Evolutionary conservation across 1,284 basidiomycete genomes (phyloP).

Genomic region (Wolfiporia cocos): DNA sequence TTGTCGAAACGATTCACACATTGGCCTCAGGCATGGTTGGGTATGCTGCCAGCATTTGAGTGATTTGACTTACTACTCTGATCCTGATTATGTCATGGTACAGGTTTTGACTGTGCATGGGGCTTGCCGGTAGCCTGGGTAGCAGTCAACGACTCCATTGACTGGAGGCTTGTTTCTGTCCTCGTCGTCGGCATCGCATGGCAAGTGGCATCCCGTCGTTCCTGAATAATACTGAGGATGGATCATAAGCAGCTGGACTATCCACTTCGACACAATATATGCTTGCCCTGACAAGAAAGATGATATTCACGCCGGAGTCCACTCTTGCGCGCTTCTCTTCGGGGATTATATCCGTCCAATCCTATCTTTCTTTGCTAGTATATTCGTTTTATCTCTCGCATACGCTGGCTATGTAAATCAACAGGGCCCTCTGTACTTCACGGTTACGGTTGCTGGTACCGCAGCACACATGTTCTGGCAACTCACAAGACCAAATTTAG

Average conservation of each 20-base stretch:
- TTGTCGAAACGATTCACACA: conserved; percentile 31
- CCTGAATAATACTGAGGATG: background rate
- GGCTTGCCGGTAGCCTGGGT: conserved; percentile 7
- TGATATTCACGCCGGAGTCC: conserved; percentile 47
- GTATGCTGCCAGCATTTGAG: conserved; percentile 23
- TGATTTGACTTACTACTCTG: too few species aligned
- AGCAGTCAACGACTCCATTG: background rate
- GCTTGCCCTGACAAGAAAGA: conserved; percentile 52
- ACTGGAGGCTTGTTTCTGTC: conserved; percentile 10
- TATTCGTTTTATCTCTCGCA: conserved; percentile 33
- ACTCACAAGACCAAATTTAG: conserved; percentile 19
- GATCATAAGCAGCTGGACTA: conserved; percentile 31
- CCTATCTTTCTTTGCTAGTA: conserved; percentile 35
- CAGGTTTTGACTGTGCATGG: conserved; percentile 9
- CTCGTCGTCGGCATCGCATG: conserved; percentile 2
- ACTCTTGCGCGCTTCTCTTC: conserved; percentile 53
- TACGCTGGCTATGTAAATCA: conserved; percentile 28
- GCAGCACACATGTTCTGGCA: conserved; percentile 42
- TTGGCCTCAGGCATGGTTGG: conserved; percentile 56
- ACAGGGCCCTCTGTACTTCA: conserved; percentile 35
- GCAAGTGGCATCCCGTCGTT: background rate
- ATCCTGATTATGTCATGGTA: too few species aligned
- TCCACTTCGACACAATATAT: conserved; percentile 54
- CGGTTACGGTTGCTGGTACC: conserved; percentile 33
- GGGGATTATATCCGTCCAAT: conserved; percentile 35